Base-by-base conservation (phyloP, 345 rosid species). In the Zanthoxylum bungeanum region DNA sequence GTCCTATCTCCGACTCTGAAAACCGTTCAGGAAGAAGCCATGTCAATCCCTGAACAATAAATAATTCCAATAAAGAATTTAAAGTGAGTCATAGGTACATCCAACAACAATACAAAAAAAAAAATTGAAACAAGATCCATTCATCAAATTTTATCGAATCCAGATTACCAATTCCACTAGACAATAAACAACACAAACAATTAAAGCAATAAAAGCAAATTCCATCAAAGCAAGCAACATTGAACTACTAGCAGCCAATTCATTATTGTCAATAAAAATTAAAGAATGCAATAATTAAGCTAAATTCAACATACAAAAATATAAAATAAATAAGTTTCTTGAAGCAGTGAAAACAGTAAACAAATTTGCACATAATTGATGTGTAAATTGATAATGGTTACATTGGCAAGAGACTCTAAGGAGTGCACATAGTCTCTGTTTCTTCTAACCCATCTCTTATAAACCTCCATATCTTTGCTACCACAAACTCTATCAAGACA, bases 11-110 rank as follows among this genome's bases (percentile, higher is more conserved):
- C 77, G 98, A 91, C 76, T 79, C 68, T 51, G 97, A 91, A 80
- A 93, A 91, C 75, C 94, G 81, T 82, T 89, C 96, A 2, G 93
- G 95, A 75, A 93, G 93, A 78, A 91, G 89, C 98, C 98, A 94
- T 57, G 98, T 92, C 80, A 94, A 76, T 82, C 98, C 98, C 98
- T 94, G 91, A 34, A 71, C 49, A 67, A 68, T 16, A n/a, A n/a
- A n/a, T n/a, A 34, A 55, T 65, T 36, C 47, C 66, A 52, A 60
- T 2, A 47, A 9, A 36, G 36, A 61, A 61, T 27, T 70, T 70
- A 27, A 87, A 71, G 69, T 19, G 9, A 27, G 50, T 44, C 24
- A 40, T 25, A 30, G 42, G 47, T 12, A 61, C 6, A 57, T 50
- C 30, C 44, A 60, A 21, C 44, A 60, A 46, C 51, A 61, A 6